A percentile compares a stretch with the other conserved stretches of the same genome.
phyloP scores from a whole-genome alignment of 352 stramenopile species.

The Globisporangium uncinulatum region DNA sequence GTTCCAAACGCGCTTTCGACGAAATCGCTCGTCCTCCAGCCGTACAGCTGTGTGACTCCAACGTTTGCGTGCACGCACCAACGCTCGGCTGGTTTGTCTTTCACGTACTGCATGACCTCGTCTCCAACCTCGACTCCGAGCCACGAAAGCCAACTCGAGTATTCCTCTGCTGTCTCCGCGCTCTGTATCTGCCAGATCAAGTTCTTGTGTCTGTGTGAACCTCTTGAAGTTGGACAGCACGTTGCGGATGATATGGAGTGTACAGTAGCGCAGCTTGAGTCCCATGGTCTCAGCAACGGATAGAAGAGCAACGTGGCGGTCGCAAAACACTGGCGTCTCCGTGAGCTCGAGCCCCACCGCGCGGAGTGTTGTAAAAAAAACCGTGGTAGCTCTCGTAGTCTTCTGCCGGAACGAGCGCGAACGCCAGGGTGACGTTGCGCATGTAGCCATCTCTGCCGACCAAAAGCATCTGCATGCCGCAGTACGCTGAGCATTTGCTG shows the following conservation, averaged over 20 bases:
- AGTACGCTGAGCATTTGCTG: too few relatives aligned
- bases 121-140: not conserved
- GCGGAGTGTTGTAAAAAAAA: not conserved
- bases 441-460: too few relatives aligned
- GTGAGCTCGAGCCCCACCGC: not conserved
- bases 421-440: too few relatives aligned
- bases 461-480: too few relatives aligned
- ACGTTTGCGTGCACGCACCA: not conserved
- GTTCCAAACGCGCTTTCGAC: constrained; percentile 6
- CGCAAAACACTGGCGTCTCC: too few relatives aligned
- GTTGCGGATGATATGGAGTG: not conserved
- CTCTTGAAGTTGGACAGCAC: not conserved
- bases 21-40: constrained; percentile 9
- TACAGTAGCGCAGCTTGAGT: constrained; percentile 2
- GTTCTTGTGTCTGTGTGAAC: not conserved
- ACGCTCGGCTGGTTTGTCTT: too few relatives aligned
- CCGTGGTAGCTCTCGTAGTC: too few relatives aligned
- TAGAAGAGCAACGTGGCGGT: too few relatives aligned
- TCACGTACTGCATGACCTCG: not conserved
- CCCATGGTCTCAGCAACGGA: not conserved
- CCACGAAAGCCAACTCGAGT: not conserved
- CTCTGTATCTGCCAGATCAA: not conserved
- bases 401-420: too few relatives aligned
- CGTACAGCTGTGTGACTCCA: not conserved
- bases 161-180: not conserved